These are phyloP conservation scores for Ephemerocybe angulata DNA, from an alignment of 768 basidiomycete species.

Conservation along the genomic window DNA sequence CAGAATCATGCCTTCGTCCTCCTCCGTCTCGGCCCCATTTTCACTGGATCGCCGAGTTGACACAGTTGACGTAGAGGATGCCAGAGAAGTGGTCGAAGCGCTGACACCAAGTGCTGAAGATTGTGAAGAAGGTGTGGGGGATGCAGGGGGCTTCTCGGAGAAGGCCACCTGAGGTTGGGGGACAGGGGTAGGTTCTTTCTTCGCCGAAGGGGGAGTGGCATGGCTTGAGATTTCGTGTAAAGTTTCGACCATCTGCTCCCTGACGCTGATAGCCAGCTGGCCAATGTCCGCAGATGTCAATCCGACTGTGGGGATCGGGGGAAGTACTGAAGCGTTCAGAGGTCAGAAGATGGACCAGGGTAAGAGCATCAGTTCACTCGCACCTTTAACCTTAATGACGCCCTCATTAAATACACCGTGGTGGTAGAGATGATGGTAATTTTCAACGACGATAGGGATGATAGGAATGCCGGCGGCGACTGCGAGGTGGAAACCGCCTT, in stretches of 20 bases:
- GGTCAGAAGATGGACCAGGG: too few relatives aligned
- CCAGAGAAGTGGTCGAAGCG: slow-evolving; percentile 31
- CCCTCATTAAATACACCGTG: slow-evolving; percentile 74
- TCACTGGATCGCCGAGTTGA: slow-evolving; percentile 49
- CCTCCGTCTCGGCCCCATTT: slow-evolving; percentile 71
- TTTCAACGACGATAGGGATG: slow-evolving; percentile 88
- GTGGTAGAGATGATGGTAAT: slow-evolving; percentile 86
- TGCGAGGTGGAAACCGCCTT: slow-evolving; percentile 96
- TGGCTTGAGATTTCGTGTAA: slow-evolving; percentile 74
- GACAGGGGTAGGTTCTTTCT: slow-evolving; percentile 5
- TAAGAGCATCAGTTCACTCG: slow-evolving; percentile 18
- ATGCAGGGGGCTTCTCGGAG: slow-evolving; percentile 3
- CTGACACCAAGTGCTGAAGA: background rate
- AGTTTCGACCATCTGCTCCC: slow-evolving; percentile 73
- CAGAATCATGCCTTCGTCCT: slow-evolving; percentile 80
- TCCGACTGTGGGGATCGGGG: slow-evolving; percentile 75
- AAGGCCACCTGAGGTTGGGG: background rate
- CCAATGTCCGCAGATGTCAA: slow-evolving; percentile 68
- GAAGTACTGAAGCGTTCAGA: too few relatives aligned
- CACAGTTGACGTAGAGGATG: slow-evolving; percentile 28
- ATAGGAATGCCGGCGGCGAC: slow-evolving; percentile 88
- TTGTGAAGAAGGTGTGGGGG: slow-evolving; percentile 3
- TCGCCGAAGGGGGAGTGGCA: slow-evolving; percentile 22
- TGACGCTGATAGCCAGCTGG: slow-evolving; percentile 61
- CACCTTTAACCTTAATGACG: slow-evolving; percentile 78